Base-by-base conservation (phyloP, 345 rosid species). In the Aquilaria malaccensis region DNA sequence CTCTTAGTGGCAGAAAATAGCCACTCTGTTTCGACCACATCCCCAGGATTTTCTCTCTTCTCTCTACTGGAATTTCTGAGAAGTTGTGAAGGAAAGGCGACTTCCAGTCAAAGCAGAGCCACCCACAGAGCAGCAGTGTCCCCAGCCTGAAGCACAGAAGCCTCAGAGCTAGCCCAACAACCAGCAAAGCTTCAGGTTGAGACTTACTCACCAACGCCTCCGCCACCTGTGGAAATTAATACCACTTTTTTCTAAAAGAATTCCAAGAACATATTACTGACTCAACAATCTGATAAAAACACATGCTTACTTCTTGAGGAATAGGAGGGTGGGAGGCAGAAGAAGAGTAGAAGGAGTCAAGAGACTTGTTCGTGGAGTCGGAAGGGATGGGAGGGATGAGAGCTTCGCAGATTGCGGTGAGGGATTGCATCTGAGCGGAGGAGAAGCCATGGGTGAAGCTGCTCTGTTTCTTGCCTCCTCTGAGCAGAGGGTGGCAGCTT, bases 41-140 rank as follows among this genome's bases (percentile, higher is more conserved):
- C 67, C 49, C 56, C 6, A 92, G 74, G 49, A 85, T 64, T 60
- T 64, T 56, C 57, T 83, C 93, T 69, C 96, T 85, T 62, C 48
- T 86, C n/a, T 75, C 71, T 70, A 76, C 30, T 29, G 95, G 63
- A 55, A 92, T 59, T 47, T 86, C 77, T 45, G 85, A 76, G 72
- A 91, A 88, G n/a, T 70, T 82, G 73, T 69, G 89, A 30, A 91
- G 55, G 55, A 86, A 83, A 5, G 95, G 96, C 92, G 88, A 86
- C 14, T 37, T 64, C 77, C 81, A 71, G 32, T 66, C 83, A 55
- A 83, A 72, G 75, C 87, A 84, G 57, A 72, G 48, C 30, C 67
- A 71, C 54, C 96, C 95, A 65, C 94, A 86, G 10, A 88, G 85
- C 69, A 86, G 64, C 29, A 86, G 59, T 29, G 94, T 84, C 33